Base-by-base conservation (phyloP, 2,329 filamentous ascomycete genomes). In the Pseudogymnoascus sp. region DNA sequence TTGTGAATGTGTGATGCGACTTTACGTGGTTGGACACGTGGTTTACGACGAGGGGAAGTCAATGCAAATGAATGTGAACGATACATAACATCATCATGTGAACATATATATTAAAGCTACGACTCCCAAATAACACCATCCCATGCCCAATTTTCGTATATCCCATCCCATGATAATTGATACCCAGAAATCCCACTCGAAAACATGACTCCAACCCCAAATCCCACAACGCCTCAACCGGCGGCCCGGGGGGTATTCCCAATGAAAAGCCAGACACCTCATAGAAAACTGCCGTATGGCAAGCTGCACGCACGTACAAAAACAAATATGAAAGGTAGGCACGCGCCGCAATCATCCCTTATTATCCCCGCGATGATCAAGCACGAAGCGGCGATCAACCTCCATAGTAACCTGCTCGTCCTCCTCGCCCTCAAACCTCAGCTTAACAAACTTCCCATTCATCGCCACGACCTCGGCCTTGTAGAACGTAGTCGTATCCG, bases 401-500 rank as follows among this genome's bases (percentile, higher is more conserved):
- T 89, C 84, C 75, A 90, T 89, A 72, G 90, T 83, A 66, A 86
- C 90, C 68, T 86, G 87, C 65, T 80, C 83, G 69, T 88, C 88
- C 71, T 91, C 88, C 69, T 92, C 89, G 12, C 89, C 89, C 71
- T 93, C 90, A 69, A 93, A 93, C 66, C 90, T 86, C 66, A 93
- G 78, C 63, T 83, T 83, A 43, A 88, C 85, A 64, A 80, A 82
- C 71, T 73, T 40, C 63, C 77, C 77, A 62, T 87, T 79, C 79
- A 84, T 87, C 37, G 87, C 87, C 75, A 90, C 88, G 7, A 93
- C 90, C 68, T 92, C 89, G 1, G 90, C 90, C 72, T 89, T 87
- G 73, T 95, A 95, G 69, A 95, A 93, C 0, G 89, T 93, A 1
- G 90, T 93, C 0, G 90, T 93, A 69, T 91, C 87, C 0, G 90